phyloP scores from a whole-genome alignment of 2,329 filamentous ascomycete species.

The Chaetomiaceae sp. region DNA sequence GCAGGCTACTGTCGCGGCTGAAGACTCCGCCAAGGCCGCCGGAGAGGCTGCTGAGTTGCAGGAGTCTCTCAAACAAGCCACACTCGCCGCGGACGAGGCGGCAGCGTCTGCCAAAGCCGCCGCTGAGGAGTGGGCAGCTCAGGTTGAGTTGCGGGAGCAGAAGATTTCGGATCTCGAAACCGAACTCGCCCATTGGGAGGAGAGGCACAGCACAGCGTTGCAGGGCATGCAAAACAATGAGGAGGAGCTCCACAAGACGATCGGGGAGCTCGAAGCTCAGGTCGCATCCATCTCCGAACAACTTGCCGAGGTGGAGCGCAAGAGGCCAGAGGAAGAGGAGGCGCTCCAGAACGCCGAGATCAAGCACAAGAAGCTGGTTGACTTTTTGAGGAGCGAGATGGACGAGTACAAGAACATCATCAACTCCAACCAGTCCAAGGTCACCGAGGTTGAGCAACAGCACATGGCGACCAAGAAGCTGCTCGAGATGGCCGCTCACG shows the following conservation, averaged over 20 bases:
- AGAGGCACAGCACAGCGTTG: slow-evolving; percentile 67
- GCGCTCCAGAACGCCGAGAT: slow-evolving; percentile 45
- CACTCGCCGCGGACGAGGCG: slow-evolving; percentile 11
- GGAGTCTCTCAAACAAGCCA: slow-evolving; percentile 41
- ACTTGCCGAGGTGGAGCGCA: slow-evolving; percentile 34
- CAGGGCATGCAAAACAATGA: slow-evolving; percentile 69
- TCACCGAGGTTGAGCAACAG: slow-evolving; percentile 68
- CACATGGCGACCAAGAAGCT: slow-evolving; percentile 62
- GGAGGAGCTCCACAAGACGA: slow-evolving; percentile 64
- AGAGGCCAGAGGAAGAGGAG: slow-evolving; percentile 18
- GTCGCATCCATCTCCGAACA: slow-evolving; percentile 30
- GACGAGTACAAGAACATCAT: slow-evolving; percentile 76
- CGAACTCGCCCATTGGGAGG: slow-evolving; percentile 71
- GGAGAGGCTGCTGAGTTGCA: slow-evolving; percentile 5
- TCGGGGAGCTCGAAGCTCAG: slow-evolving; percentile 56
- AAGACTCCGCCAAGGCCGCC: slow-evolving; percentile 16
- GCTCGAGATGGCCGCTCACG: slow-evolving; percentile 60
- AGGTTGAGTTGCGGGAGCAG: slow-evolving; percentile 43
- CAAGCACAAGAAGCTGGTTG: slow-evolving; percentile 56
- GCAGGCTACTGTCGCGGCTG: slow-evolving; percentile 19
- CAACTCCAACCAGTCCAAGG: slow-evolving; percentile 60
- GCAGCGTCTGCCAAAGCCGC: slow-evolving; percentile 16
- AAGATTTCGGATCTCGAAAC: slow-evolving; percentile 62
- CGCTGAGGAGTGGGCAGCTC: slow-evolving; percentile 31
- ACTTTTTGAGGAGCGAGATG: slow-evolving; percentile 65